Evolutionary conservation across 768 basidiomycete species (phyloP), one percentile per base, ranked within the genome.

Genomic region (Hericium alpestre): DNA sequence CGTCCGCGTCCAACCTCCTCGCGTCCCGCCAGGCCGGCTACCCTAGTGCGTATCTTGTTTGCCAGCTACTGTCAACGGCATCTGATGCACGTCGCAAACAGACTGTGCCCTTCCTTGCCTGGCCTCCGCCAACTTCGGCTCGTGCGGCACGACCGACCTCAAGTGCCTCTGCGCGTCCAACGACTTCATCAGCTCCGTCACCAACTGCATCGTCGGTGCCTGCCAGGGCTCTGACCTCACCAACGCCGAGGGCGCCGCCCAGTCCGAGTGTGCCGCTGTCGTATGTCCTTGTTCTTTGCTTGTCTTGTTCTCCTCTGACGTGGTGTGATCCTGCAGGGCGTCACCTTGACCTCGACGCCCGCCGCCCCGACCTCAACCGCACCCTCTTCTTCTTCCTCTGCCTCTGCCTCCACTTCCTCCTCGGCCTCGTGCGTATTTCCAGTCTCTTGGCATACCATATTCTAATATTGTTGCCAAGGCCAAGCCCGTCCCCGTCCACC

Each of bases 41-140:
- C 38, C 53, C 60, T 25, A 11, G 59, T 60, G n/a, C 9, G 55
- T 43, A 18, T 27, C 46, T 2, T 18, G 12, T 20, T 18, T 6
- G 18, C 12, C n/a, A 16, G 27, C 25, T 3, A 9, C 32, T 37
- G 16, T 41, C 18, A 38, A 18, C 23, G 38, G 41, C 18, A 7
- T 16, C 41, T 43, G 41, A 43, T 41, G 40, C 15, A 4, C 41
- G 41, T 13, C 15, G 18, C 41, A 15, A 43, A 15, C 59, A 87
- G 85, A 43, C 54, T 88, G 86, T 64, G 76, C 81, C 2, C 16
- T 15, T 0, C 0, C 66, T 16, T 89, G 87, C 69, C 61, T 86
- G 8, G 52, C 67, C 7, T 66, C 59, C 56, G 74, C 80, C 8
- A 65, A 76, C 61, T 60, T 72, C 18, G 79, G 71, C 46, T 62